Base-by-base conservation (phyloP, 2,329 filamentous ascomycete genomes). In the Xylaria polymorpha region DNA sequence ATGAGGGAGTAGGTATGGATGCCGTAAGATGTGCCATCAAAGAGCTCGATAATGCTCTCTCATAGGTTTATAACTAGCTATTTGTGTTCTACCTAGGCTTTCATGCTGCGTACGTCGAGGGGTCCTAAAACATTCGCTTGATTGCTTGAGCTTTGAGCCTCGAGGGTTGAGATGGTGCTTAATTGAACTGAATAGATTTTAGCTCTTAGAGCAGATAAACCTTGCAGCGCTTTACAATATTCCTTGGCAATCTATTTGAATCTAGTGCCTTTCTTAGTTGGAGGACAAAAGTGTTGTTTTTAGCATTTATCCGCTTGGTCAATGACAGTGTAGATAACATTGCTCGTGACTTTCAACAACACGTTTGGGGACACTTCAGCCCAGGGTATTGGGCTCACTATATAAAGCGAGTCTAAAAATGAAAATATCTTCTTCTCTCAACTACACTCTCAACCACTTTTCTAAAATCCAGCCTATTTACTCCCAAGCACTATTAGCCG, bases 21-120 rank as follows among this genome's bases (percentile, higher is more conserved):
- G 43, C 20, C 8, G 29, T 64, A 43, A 58, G 20, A 22, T 3
- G 18, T 29, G 53, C 62, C 18, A n/a, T 64, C 0, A 85, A 68
- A 44, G 78, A 77, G 18, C 74, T 72, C 20, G 84, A 67, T 70
- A 84, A 63, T 48, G 41, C 51, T 6, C 15, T 63, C 8, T n/a
- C 10, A 25, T 2, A 20, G 15, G 20, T 25, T 3, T 48, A 20
- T 12, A 5, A 25, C 9, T 48, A 25, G 20, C 41, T 6, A n/a
- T 43, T 43, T 43, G 1, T n/a, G 41, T n/a, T 6, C 10, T 37
- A 9, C 3, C 35, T 37, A 9, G 7, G 7, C 35, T 37, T 37
- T 37, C 35, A 37, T 37, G 10, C 35, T 37, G 35, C 7, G 10
- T 8, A 37, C 35, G 35, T 37, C 10, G 35, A 12, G 8, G 10